Percentiles rank a stretch among this genome's conserved stretches.
Conservation (phyloP, 2,329 filamentous ascomycete genomes). For the Aspergillus bombycis region DNA sequence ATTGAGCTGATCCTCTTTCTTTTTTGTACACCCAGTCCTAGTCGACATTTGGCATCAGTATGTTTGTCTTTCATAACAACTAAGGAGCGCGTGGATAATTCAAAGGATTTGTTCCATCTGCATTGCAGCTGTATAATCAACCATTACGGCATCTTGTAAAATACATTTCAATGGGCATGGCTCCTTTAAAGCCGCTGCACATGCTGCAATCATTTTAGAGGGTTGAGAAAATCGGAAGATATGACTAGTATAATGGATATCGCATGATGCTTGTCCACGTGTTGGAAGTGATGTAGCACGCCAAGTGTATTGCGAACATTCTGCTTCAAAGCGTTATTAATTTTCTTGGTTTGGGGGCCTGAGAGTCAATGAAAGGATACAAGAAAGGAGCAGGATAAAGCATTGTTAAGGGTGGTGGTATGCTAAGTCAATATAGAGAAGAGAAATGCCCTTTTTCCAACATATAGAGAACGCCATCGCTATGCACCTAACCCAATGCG, state of each 20-base stretch:
- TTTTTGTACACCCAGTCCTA: slow-evolving; percentile 20
- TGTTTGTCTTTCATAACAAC: background rate
- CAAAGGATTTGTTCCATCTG: background rate
- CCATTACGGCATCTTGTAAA: background rate
- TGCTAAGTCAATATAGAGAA: background rate
- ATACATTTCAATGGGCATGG: background rate
- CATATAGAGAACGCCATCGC: slow-evolving; percentile 19
- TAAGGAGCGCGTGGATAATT: background rate
- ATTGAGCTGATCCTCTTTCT: slow-evolving; percentile 7
- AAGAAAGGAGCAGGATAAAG: background rate
- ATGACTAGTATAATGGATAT: too few species aligned
- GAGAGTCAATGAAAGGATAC: background rate
- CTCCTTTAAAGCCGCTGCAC: background rate
- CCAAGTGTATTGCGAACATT: background rate
- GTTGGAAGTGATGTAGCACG: background rate
- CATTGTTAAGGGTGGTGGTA: background rate
- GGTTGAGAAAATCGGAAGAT: too few species aligned
- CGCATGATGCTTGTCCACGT: background rate
- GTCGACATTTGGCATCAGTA: background rate
- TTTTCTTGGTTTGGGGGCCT: background rate
- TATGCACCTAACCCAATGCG: slow-evolving; percentile 15
- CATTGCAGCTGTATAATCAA: background rate
- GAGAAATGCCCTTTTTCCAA: background rate
- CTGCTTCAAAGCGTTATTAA: background rate
- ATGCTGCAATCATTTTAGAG: background rate